Percentiles rank a stretch among this genome's conserved stretches.
Conservation (phyloP, 2,329 filamentous ascomycete genomes). For the Ceratocystis eucalypticola region DNA sequence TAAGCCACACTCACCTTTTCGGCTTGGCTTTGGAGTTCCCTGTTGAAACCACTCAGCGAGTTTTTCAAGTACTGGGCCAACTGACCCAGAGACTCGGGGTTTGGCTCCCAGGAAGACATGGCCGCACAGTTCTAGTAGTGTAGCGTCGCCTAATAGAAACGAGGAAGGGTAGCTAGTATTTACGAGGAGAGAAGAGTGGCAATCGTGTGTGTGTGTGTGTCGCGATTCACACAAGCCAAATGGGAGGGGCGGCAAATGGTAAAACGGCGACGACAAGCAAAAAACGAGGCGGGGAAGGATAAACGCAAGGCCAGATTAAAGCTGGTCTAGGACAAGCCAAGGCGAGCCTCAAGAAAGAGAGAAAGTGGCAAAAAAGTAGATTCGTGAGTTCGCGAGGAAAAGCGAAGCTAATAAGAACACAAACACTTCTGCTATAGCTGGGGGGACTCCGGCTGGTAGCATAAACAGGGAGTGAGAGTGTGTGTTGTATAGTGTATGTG, state of each 20-base stretch:
- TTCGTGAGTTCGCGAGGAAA: background rate
- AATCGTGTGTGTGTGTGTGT: background rate
- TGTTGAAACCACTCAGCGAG: constrained; percentile 75
- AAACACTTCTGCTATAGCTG: constrained; percentile 2
- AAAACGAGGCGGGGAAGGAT: constrained; percentile 4
- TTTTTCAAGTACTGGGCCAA: constrained; percentile 80
- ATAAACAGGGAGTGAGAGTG: background rate
- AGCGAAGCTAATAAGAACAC: background rate
- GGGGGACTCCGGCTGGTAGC: constrained; percentile 1
- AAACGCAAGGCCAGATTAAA: constrained; percentile 4
- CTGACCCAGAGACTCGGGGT: constrained; percentile 75
- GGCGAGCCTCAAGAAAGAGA: background rate
- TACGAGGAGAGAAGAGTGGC: background rate
- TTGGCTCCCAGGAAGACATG: constrained; percentile 82
- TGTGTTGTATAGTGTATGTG: background rate
- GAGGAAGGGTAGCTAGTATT: background rate
- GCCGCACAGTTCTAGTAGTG: constrained; percentile 21
- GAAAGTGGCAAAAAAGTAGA: background rate
- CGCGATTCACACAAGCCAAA: background rate
- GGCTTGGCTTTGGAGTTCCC: constrained; percentile 71
- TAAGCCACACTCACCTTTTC: constrained; percentile 52
- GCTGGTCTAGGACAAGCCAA: background rate
- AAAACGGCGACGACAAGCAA: background rate
- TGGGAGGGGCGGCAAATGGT: background rate
- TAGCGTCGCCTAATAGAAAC: too few relatives aligned